Evolutionary conservation across 805 yeast genomes (phyloP), one percentile per base, ranked within the genome.

Genomic region (Candida coquimbonensis): DNA sequence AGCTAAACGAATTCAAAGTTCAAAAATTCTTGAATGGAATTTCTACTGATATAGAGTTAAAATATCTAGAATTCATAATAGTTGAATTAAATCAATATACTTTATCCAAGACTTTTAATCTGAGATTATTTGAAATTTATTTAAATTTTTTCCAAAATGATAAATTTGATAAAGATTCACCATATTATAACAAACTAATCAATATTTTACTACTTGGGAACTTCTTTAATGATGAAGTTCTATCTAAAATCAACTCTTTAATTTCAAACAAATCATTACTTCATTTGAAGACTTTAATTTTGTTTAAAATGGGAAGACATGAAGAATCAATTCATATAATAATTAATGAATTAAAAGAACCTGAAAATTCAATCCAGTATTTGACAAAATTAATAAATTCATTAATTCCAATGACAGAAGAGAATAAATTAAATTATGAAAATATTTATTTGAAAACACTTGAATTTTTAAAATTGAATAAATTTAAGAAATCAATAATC

Each of bases 241-340:
- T 29, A 29, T 7, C 38, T 33, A 6, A 29, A 29, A 29, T 29
- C 13, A 29, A 29, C 13, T 12, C 31, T 4, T 29, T 29, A 29
- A 29, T 13, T 13, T 6, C 31, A 29, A 33, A 33, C 12, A 21
- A 29, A 9, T 12, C 31, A 8, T 33, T 74, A 9, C 65, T 75
- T 25, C 68, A 81, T 24, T 68, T 82, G 36, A 72, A 77, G 36
- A 78, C 86, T 0, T 70, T 75, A 39, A 75, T 89, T 3, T 69
- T 83, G 44, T 73, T 73, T 39, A 73, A 77, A 48, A 56, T 84
- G 38, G 80, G 77, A 1, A 78, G 78, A 43, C 87, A 86, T 56
- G 70, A 72, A 11, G 73, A 78, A 42, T 81, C 87, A 0, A 64
- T 91, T 16, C 76, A 77, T 45, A 74, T 87, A 2, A 69, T 80